Base-by-base conservation (phyloP, 1,284 basidiomycete species). In the Porphyrellus sp. region DNA sequence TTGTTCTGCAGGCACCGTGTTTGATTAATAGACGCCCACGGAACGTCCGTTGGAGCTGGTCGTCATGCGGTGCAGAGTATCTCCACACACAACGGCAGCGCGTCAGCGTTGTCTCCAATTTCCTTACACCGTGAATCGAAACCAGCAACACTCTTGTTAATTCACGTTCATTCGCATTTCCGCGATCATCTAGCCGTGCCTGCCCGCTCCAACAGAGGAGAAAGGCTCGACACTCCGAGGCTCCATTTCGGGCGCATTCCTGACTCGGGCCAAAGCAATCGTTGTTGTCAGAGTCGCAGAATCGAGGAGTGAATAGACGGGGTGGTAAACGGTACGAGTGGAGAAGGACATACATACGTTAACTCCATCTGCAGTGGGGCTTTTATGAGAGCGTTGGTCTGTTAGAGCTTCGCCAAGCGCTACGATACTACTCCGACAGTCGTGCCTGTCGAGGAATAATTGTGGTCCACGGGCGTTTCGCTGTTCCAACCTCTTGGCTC, bases 291-390 rank as follows among this genome's bases (percentile, higher is more conserved):
- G 43, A 49, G 16, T 30, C 53, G 49, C 53, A 49, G 37, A 35
- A 42, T 35, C 31, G 38, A 49, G 50, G 30, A n/a, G 47, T 20
- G 30, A 23, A 5, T 39, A n/a, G 40, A 44, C 8, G 45, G 28
- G 37, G 30, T 21, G 37, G 51, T 37, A 41, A 64, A 70, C 80
- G 58, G 56, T 55, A 93, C 91, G 89, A 91, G 61, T 86, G 83
- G 30, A 91, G 81, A 47, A 94, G 77, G 46, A 87, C 88, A 59
- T 89, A 87, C 88, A 59, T 89, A 87, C 0, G 86, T 88, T 46
- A 96, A 78, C 93, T 93, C 95, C 57, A 93, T 80, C 1, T 92
- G 92, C 16, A 95, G 73, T 61, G 89, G 85, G 1, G 87, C 74
- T 65, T 92, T 93, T 62, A 81, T 82, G 30, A 78, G 70, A 16